These are phyloP conservation scores for Alternaria hordeiaustralica DNA, from an alignment of 2,329 filamentous ascomycete species.

Conservation along the genomic window DNA sequence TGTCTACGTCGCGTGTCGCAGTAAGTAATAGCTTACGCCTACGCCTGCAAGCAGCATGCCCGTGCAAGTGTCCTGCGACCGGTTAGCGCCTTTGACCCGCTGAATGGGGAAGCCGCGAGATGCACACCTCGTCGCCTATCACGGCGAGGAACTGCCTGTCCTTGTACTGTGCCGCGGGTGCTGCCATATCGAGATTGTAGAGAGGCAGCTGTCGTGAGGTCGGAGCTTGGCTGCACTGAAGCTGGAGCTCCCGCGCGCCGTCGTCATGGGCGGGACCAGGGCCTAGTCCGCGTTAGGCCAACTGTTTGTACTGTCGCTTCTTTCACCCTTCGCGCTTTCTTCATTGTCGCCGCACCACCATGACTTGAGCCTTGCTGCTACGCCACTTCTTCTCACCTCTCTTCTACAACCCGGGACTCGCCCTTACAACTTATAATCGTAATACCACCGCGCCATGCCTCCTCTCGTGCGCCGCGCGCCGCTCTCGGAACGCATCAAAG, in stretches of 20 bases:
- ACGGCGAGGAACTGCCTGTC: constrained; percentile 96
- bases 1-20: neutral
- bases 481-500: constrained; percentile 78
- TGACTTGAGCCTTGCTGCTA: constrained; percentile 28
- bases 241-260: constrained; percentile 14
- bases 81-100: constrained; percentile 18
- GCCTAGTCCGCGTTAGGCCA: constrained; percentile 30
- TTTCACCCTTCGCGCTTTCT: constrained; percentile 11
- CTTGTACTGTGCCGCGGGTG: constrained; percentile 66
- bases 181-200: constrained; percentile 59
- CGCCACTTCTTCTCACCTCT: neutral
- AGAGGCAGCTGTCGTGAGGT: constrained; percentile 25
- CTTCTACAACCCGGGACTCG: neutral
- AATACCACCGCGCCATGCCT: constrained; percentile 27
- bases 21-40: constrained; percentile 68
- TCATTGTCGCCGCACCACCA: constrained; percentile 12
- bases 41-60: constrained; percentile 94
- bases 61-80: constrained; percentile 84
- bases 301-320: constrained; percentile 24
- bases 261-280: constrained; percentile 33
- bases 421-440: neutral
- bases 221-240: constrained; percentile 22
- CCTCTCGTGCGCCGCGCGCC: constrained; percentile 84
- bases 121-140: constrained; percentile 87
- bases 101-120: neutral